A percentile compares a stretch with the other conserved stretches of the same genome.
Conservation (phyloP, 208 protist genomes). For the Blechomonas ayalai region DNA sequence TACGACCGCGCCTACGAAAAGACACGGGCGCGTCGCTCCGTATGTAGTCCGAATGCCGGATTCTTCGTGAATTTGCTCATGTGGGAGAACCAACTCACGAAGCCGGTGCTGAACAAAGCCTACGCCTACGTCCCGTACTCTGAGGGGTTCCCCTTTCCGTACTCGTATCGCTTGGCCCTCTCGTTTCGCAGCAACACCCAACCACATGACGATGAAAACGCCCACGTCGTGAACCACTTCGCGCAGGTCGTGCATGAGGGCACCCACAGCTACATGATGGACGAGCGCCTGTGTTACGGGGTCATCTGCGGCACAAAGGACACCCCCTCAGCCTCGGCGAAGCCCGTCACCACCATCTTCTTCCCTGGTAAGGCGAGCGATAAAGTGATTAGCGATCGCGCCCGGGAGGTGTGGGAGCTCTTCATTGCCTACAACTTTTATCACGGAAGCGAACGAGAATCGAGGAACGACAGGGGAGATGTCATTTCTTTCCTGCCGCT, state of each 20-base stretch:
- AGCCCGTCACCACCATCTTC: conserved; percentile 7
- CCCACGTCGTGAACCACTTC: conserved; percentile 10
- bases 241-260: conserved; percentile 10
- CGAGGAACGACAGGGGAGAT: conserved; percentile 4
- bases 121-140: conserved; percentile 65
- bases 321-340: not conserved
- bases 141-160: conserved; percentile 13
- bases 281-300: conserved; percentile 49
- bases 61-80: conserved; percentile 84
- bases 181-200: conserved; percentile 24
- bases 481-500: conserved; percentile 7
- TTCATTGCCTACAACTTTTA: conserved; percentile 24
- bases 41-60: conserved; percentile 88
- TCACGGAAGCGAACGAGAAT: conserved; percentile 4
- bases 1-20: conserved; percentile 80
- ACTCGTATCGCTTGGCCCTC: conserved; percentile 34
- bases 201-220: conserved; percentile 9
- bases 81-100: conserved; percentile 65
- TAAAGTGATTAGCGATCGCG: conserved; percentile 2
- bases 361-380: conserved; percentile 12
- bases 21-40: conserved; percentile 50
- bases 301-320: conserved; percentile 29
- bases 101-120: conserved; percentile 30
- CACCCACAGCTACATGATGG: conserved; percentile 20
- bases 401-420: conserved; percentile 13